Conservation (phyloP, 495 filamentous ascomycete genomes). For the Xylaria telfairii region DNA sequence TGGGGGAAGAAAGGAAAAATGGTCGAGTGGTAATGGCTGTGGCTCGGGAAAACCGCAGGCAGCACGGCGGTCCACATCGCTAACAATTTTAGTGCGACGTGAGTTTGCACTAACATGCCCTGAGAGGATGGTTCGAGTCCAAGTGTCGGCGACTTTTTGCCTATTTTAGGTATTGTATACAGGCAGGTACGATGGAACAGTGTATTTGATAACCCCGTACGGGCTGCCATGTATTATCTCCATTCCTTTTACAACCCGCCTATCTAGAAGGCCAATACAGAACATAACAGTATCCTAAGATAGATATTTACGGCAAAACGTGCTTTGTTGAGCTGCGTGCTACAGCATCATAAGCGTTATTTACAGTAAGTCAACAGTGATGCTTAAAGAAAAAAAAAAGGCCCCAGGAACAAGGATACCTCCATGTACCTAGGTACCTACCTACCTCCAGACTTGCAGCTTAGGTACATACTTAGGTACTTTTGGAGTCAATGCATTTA, state of each 20-base stretch:
- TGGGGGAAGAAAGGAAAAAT: conserved; percentile 16
- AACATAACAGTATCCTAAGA: no score
- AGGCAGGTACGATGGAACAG: no score
- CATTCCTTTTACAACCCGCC: no score
- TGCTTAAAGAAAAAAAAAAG: no score
- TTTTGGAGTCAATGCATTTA: neutral
- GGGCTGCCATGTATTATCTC: no score
- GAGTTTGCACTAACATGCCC: neutral
- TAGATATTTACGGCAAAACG: no score
- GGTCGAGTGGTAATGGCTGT: conserved; percentile 25
- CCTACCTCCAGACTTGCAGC: no score
- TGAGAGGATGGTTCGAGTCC: conserved; percentile 23
- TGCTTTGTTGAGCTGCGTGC: neutral
- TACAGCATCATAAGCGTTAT: neutral
- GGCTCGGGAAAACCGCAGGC: conserved; percentile 1
- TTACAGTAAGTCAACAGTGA: neutral
- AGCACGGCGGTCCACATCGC: neutral
- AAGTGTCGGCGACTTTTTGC: conserved; percentile 10
- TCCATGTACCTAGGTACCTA: conserved; percentile 19
- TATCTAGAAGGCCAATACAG: no score
- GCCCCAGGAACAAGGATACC: no score
- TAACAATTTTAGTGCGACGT: neutral
- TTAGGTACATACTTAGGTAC: no score
- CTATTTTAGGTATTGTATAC: neutral
- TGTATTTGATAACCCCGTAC: no score